Evolutionary conservation across 2,329 filamentous ascomycete species (phyloP), one percentile per base, ranked within the genome.

Genomic region (Microsporum canis): DNA sequence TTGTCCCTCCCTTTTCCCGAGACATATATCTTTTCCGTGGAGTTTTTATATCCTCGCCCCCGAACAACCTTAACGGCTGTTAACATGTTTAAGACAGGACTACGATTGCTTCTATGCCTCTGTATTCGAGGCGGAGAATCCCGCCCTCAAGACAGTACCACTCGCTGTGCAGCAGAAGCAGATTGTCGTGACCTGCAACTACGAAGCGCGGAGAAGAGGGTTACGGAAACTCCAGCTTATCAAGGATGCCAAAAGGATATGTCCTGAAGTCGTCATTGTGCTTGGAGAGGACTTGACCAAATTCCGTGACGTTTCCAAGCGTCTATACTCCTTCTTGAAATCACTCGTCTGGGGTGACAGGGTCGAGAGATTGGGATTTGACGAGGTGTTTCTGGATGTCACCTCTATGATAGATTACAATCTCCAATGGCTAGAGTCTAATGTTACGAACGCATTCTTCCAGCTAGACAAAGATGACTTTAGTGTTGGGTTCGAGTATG

Each of bases 111-210:
- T 97, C 78, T 97, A 97, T 73, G 91, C 91, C 27, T 89, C 90
- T 57, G 91, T 94, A 6, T 87, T 94, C 66, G 91, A 96, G 75
- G 86, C 87, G 65, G 87, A 88, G 70, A 85, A 88, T 65, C 89
- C 91, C 0, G 77, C 80, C 1, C 78, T 96, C 61, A 89, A 84
- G 70, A 79, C 81, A 0, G 76, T 88, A 17, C 89, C 91, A 5
- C 78, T 97, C 38, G 91, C 90, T 39, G 85, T 96, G 62, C 88
- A 91, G 73, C 91, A 96, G 75, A 96, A 96, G 75, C 89, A 91
- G 71, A 96, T 96, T 60, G 80, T 94, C 45, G 89, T 91, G 27
- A 95, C 91, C 3, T 95, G 89, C 80, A 97, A 97, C 75, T 97
- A 97, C 73, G 89, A 88, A 71, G 92, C 92, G 27, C 85, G 92